phyloP scores from a whole-genome alignment of 352 stramenopile genomes.

The Pythium apleroticum region DNA sequence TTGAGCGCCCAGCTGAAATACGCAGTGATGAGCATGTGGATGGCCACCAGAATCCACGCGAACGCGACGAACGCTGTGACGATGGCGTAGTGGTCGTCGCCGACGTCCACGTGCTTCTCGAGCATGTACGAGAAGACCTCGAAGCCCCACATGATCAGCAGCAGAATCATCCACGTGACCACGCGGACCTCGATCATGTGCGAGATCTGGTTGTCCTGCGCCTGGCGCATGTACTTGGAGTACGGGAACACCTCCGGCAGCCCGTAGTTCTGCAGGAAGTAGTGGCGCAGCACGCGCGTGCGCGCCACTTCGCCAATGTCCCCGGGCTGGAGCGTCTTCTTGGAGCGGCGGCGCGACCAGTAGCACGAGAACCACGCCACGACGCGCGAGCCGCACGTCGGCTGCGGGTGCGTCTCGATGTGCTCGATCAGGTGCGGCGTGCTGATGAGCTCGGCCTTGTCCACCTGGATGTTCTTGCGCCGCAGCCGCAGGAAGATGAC shows the following conservation, averaged over 20 bases:
- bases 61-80: neutral
- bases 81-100: neutral
- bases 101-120: neutral
- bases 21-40: neutral
- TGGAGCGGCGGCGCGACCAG: neutral
- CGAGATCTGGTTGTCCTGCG: constrained; percentile 75
- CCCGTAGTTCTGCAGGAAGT: constrained; percentile 23
- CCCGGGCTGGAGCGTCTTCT: neutral
- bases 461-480: constrained; percentile 30
- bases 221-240: constrained; percentile 71
- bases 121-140: constrained; percentile 2
- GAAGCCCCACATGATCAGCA: constrained; percentile 21
- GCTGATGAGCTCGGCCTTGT: constrained; percentile 32
- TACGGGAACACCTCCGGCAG: constrained; percentile 44
- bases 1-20: neutral
- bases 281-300: constrained; percentile 30
- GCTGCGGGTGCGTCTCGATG: constrained; percentile 12
- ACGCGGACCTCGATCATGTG: constrained; percentile 80
- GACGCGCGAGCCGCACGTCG: neutral
- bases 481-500: constrained; percentile 33
- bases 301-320: constrained; percentile 24
- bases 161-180: constrained; percentile 44
- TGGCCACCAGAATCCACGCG: neutral
- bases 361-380: neutral
- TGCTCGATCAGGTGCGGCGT: constrained; percentile 28